These are phyloP conservation scores for Microsporum audouinii DNA, from an alignment of 2,329 filamentous ascomycete genomes.

Conservation along the genomic window DNA sequence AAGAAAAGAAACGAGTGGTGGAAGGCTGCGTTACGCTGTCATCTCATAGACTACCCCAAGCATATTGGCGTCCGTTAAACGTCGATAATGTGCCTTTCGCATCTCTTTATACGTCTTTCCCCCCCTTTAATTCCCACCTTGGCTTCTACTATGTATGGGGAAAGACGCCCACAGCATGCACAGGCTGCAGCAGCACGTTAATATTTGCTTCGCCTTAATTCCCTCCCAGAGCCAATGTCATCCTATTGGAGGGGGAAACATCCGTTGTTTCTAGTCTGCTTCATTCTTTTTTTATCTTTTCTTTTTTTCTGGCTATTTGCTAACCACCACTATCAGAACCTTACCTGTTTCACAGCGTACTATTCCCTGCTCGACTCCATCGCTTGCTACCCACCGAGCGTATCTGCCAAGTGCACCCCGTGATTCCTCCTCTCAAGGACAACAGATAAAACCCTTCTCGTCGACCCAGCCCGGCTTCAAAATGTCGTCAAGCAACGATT, in stretches of 20 bases:
- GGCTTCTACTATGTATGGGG: neutral
- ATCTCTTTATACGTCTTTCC: neutral
- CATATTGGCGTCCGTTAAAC: neutral
- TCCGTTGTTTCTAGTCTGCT: neutral
- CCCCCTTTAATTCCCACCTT: neutral
- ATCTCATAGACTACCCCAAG: neutral
- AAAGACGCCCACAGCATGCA: neutral
- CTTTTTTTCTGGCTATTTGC: neutral
- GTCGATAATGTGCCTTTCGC: too few species aligned
- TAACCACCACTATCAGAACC: conserved; percentile 2
- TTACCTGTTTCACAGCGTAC: neutral
- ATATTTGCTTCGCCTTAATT: neutral
- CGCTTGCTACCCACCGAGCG: neutral
- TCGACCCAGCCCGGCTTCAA: neutral
- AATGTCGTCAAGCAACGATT: neutral
- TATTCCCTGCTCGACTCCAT: neutral
- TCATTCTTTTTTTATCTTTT: neutral
- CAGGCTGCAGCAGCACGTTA: neutral
- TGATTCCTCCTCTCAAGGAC: neutral
- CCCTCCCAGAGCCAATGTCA: neutral
- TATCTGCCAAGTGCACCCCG: neutral
- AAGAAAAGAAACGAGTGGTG: neutral
- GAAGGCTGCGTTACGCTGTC: neutral
- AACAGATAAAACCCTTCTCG: neutral
- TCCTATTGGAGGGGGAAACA: conserved; percentile 2